Base-by-base conservation (phyloP, 2,329 filamentous ascomycete genomes). In the Calonectria hongkongensis region DNA sequence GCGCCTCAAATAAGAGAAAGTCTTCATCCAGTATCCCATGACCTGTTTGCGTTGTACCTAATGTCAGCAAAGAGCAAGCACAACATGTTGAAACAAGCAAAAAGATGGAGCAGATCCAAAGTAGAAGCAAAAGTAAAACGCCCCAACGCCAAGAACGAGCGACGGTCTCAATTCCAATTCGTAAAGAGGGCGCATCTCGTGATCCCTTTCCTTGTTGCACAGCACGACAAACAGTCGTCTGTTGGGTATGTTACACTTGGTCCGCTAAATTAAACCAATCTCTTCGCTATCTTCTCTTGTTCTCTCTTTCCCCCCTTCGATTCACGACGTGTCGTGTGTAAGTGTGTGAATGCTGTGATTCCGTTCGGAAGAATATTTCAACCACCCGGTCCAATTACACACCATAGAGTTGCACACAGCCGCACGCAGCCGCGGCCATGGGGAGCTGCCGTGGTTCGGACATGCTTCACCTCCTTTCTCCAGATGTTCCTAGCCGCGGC, bases 321-420 rank as follows among this genome's bases (percentile, higher is more conserved):
- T 27, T 50, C 47, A 41, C 62, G 69, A n/a, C 36, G 30, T 58
- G 51, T n/a, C 54, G 71, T 67, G 43, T 45, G 69, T 71, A 64
- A 25, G 69, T 71, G 66, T 25, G 69, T 68, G 66, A 16, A 63
- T 63, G 68, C 72, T 70, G 67, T 71, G 73, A 47, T 48, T 65
- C 27, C 39, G 28, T 51, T 30, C 72, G 76, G 74, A 41, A 71
- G 60, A 58, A 71, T 60, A 73, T 71, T 70, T 47, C 36, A 27
- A 54, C 63, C 54, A 64, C 27, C 62, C 66, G 73, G 62, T 51
- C 63, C 54, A 71, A 73, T 65, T 65, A 45, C 58, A 78, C 75
- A 69, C 78, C 77, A 58, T 51, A 30, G 50, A 60, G 33, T 68
- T 73, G 68, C 70, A 72, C 73, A 69, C 28, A 36, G 28, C 56